These are phyloP conservation scores for Bacidia rubella DNA, from an alignment of 495 filamentous ascomycete species.

Conservation along the genomic window DNA sequence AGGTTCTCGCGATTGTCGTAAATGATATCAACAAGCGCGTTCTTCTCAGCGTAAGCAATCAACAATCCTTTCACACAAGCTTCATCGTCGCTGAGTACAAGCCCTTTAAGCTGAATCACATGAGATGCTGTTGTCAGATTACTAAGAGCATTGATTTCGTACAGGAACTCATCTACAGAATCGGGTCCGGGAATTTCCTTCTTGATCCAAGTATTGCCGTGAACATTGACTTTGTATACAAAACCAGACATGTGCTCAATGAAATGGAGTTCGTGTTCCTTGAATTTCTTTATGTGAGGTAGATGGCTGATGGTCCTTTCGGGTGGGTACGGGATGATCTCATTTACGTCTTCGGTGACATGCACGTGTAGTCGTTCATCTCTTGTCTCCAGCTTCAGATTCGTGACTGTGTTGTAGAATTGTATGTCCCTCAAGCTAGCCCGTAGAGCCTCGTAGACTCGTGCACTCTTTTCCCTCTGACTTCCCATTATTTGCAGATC, in stretches of 20 bases:
- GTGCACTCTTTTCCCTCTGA: constrained; percentile 87
- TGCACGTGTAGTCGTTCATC: constrained; percentile 89
- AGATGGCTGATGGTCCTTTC: constrained; percentile 65
- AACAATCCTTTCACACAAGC: constrained; percentile 75
- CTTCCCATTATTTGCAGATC: constrained; percentile 66
- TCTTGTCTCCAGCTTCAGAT: constrained; percentile 83
- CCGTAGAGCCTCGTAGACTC: constrained; percentile 90
- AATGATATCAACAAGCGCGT: constrained; percentile 80
- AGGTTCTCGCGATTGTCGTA: constrained; percentile 58
- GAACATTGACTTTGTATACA: constrained; percentile 79
- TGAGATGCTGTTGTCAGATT: constrained; percentile 56
- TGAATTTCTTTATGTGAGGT: constrained; percentile 28
- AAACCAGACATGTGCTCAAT: constrained; percentile 91
- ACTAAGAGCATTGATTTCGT: constrained; percentile 91
- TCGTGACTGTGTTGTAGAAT: constrained; percentile 92
- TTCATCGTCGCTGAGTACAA: constrained; percentile 71
- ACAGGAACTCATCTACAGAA: constrained; percentile 91
- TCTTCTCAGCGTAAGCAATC: constrained; percentile 78
- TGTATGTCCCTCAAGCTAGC: constrained; percentile 84
- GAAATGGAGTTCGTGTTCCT: constrained; percentile 65
- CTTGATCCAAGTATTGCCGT: constrained; percentile 67
- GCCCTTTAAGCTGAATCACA: constrained; percentile 78
- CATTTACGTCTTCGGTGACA: constrained; percentile 94
- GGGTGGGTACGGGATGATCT: constrained; percentile 81
- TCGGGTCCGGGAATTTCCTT: constrained; percentile 97